These are phyloP conservation scores for Termitomyces sp. DNA, from an alignment of 768 basidiomycete genomes.

Conservation along the genomic window DNA sequence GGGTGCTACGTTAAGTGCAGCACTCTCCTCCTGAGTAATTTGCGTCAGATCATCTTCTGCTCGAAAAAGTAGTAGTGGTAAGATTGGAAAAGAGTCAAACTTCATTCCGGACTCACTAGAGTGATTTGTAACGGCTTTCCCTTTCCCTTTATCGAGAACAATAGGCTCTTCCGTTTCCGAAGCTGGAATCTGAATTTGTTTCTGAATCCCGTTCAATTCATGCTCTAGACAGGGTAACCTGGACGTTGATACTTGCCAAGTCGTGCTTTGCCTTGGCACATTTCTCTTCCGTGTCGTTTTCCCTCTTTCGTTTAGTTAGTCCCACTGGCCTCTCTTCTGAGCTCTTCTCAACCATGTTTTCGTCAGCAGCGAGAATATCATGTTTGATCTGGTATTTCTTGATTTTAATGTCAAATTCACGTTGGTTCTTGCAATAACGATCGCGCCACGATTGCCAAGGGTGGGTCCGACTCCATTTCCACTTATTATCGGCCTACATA, in stretches of 20 bases:
- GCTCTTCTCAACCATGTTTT: background rate
- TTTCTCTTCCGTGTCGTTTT: slow-evolving; percentile 9
- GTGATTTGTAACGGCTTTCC: background rate
- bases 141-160: background rate
- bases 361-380: background rate
- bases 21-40: background rate
- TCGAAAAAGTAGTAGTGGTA: background rate
- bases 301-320: slow-evolving; percentile 13
- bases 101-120: background rate
- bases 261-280: slow-evolving; percentile 5
- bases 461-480: slow-evolving; percentile 53
- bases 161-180: background rate
- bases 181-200: background rate
- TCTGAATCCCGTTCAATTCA: background rate
- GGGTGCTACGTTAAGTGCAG: too few species aligned
- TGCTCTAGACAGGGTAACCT: background rate
- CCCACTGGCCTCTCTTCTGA: background rate
- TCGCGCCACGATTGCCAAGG: slow-evolving; percentile 64
- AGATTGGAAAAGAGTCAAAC: background rate
- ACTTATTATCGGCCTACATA: slow-evolving; percentile 35
- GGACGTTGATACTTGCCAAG: background rate
- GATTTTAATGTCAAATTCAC: background rate
- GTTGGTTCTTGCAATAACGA: slow-evolving; percentile 47
- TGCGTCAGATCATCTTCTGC: background rate
- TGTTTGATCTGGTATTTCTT: slow-evolving; percentile 9